Evolutionary conservation across 352 stramenopile genomes (phyloP), one percentile per base, ranked within the genome.

Genomic region (Phytophthora colocasiae): DNA sequence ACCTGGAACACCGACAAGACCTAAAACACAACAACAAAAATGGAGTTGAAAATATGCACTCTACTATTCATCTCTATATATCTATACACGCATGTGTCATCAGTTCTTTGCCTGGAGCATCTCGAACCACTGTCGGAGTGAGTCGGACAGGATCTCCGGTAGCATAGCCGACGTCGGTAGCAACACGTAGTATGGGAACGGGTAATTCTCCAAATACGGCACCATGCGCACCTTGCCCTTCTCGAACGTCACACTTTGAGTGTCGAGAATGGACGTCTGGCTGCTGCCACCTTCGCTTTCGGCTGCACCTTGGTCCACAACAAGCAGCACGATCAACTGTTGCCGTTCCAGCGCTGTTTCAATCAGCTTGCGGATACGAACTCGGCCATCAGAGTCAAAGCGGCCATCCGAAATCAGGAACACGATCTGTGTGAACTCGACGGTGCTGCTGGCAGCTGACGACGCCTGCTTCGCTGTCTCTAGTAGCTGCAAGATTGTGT

Each of bases 61-160:
- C 53, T 61, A 61, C 27, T 31, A 52, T 24, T 59, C 10, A 14
- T 58, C 14, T 49, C 43, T 47, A 38, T 58, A 10, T 41, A 26
- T 15, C 26, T 24, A 51, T 24, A 36, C 34, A 22, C 36, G 11
- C 26, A 34, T n/a, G 38, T 36, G 31, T 61, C 8, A 36, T 36
- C 44, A 41, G 49, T 56, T 81, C 60, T 91, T 87, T 73, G 87
- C 88, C 67, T 91, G 80, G 9, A 96, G 75, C 81, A 99, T 98
- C 86, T 99, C 98, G 74, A 99, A 99, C 98, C 98, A 99, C 77
- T 99, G 98, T 48, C 97, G 96, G 8, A 99, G 82, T 27, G 96
- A 97, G 78, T 99, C 98, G 15, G 97, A 98, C n/a, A 99, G 83
- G 36, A 99, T 98, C 73, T 99, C 98, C 15, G 98, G 98, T 38